These are phyloP conservation scores for Kurtzmaniella fragi DNA, from an alignment of 805 yeast genomes.

Conservation along the genomic window DNA sequence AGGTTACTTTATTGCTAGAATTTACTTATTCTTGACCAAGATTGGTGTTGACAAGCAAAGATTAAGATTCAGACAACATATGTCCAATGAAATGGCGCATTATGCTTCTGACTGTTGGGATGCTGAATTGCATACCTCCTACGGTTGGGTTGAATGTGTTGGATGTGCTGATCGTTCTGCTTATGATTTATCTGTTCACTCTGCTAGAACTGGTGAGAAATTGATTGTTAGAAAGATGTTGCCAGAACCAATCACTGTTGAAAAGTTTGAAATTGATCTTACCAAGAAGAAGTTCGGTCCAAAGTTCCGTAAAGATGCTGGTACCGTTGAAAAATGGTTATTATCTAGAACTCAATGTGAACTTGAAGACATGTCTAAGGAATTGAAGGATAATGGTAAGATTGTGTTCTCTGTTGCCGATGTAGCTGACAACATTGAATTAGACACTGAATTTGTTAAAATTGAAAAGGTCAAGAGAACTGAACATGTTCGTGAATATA, in stretches of 20 bases:
- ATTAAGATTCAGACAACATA: slow-evolving; percentile 96
- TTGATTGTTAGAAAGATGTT: slow-evolving; percentile 89
- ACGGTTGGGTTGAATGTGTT: slow-evolving; percentile 99
- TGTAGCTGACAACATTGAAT: slow-evolving; percentile 57
- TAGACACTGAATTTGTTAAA: slow-evolving; percentile 65
- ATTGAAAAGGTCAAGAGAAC: slow-evolving; percentile 75
- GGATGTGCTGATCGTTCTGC: slow-evolving; percentile 99
- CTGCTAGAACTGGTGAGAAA: slow-evolving; percentile 93
- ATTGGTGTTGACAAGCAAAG: slow-evolving; percentile 86
- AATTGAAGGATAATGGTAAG: slow-evolving; percentile 36
- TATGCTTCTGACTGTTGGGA: slow-evolving; percentile 99
- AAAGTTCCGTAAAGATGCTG: slow-evolving; percentile 94
- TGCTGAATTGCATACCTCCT: slow-evolving; percentile 91
- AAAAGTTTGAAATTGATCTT: slow-evolving; percentile 76
- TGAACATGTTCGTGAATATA: slow-evolving; percentile 90
- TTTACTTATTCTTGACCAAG: slow-evolving; percentile 73
- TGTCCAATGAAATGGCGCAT: slow-evolving; percentile 99
- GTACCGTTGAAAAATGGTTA: slow-evolving; percentile 81
- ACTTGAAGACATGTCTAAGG: slow-evolving; percentile 68
- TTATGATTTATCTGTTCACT: slow-evolving; percentile 90
- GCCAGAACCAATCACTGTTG: slow-evolving; percentile 78
- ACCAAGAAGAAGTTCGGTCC: slow-evolving; percentile 98
- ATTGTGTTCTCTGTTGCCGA: slow-evolving; percentile 1
- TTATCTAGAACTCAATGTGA: slow-evolving; percentile 75
- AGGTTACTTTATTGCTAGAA: slow-evolving; percentile 95